These are phyloP conservation scores for Pseudogymnoascus sp. DNA, from an alignment of 2,329 filamentous ascomycete species.

Conservation along the genomic window DNA sequence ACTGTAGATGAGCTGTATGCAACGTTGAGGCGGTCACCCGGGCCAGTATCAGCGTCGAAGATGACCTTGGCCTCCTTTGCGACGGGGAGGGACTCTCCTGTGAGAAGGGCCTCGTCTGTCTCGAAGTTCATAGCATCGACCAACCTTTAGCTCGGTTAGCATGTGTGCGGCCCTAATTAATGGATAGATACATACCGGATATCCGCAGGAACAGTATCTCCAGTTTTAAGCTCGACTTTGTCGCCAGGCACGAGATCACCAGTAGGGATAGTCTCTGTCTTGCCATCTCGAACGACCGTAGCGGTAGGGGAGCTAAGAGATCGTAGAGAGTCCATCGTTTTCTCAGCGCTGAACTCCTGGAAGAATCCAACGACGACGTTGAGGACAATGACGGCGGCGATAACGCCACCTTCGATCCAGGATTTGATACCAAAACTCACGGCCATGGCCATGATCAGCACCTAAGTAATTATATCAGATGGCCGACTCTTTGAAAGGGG, in stretches of 20 bases:
- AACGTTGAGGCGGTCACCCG: conserved; percentile 53
- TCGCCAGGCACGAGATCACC: conserved; percentile 48
- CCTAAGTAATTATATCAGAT: conserved; percentile 27
- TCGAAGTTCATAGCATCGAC: conserved; percentile 47
- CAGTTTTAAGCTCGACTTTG: conserved; percentile 45
- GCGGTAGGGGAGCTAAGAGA: conserved; percentile 42
- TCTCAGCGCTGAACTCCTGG: conserved; percentile 44
- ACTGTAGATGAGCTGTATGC: conserved; percentile 54
- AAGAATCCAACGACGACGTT: conserved; percentile 51
- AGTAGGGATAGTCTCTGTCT: conserved; percentile 42
- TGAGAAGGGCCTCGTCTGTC: conserved; percentile 53
- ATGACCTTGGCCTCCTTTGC: conserved; percentile 41
- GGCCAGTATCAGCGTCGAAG: conserved; percentile 43
- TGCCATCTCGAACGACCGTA: conserved; percentile 40
- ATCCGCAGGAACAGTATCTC: conserved; percentile 36
- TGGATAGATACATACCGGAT: conserved; percentile 22
- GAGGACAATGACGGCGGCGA: conserved; percentile 47
- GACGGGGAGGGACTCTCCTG: conserved; percentile 53
- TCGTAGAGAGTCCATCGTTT: conserved; percentile 43
- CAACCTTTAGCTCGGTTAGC: conserved; percentile 27
- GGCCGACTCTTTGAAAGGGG: background rate
- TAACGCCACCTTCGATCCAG: conserved; percentile 52
- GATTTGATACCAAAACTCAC: conserved; percentile 49
- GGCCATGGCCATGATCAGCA: conserved; percentile 48
- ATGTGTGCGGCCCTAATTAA: background rate